phyloP scores from a whole-genome alignment of 192 early-diverging fungal genomes.

The Coemansia sp. region DNA sequence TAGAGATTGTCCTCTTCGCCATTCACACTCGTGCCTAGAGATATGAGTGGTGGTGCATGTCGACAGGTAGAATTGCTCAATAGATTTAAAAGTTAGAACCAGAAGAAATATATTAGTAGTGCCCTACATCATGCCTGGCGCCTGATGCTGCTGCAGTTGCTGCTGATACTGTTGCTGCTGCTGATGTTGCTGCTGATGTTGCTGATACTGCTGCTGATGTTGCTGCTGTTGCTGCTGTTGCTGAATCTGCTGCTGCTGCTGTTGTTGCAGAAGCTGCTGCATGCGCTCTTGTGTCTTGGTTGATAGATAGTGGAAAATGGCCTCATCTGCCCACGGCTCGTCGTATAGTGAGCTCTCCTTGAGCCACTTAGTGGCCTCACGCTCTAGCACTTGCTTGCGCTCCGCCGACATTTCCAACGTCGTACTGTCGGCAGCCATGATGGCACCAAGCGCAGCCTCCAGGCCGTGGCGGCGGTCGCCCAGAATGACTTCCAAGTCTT shows the following conservation, averaged over 20 bases:
- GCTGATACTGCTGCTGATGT: slow-evolving; percentile 10
- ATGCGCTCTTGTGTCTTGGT: slow-evolving; percentile 59
- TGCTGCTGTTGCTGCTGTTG: slow-evolving; percentile 23
- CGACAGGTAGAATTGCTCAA: neutral
- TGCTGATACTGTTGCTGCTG: slow-evolving; percentile 3
- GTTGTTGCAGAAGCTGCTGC: slow-evolving; percentile 51
- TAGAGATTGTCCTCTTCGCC: neutral
- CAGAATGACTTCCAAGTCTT: slow-evolving; percentile 81
- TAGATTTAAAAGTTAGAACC: neutral
- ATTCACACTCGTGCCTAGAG: neutral
- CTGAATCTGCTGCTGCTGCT: slow-evolving; percentile 31
- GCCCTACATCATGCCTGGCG: slow-evolving; percentile 10
- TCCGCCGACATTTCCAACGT: slow-evolving; percentile 31
- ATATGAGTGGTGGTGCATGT: neutral
- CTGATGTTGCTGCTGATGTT: neutral
- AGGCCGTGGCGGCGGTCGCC: slow-evolving; percentile 47
- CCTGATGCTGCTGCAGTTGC: slow-evolving; percentile 12
- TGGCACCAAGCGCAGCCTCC: slow-evolving; percentile 44
- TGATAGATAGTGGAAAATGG: slow-evolving; percentile 85
- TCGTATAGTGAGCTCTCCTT: slow-evolving; percentile 52
- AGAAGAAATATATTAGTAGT: neutral
- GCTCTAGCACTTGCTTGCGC: slow-evolving; percentile 29
- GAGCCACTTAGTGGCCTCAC: slow-evolving; percentile 47
- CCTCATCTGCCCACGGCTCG: slow-evolving; percentile 78
- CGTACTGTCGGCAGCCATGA: slow-evolving; percentile 39